Conservation (phyloP, 2,329 filamentous ascomycete species). For the Botrytis fabae region DNA sequence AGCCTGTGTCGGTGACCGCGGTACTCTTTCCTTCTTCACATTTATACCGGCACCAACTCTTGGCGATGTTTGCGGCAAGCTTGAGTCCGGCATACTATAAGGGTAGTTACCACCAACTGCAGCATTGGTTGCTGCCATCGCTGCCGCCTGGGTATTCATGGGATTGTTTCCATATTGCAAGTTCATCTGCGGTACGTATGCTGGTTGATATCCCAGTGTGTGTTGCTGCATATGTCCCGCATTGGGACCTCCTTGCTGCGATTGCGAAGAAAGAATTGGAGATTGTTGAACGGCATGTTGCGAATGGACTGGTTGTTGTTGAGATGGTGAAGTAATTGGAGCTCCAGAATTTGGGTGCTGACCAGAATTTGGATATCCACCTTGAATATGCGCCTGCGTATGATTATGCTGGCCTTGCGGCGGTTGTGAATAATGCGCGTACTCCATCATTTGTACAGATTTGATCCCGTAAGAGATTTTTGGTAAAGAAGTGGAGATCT, state of each 20-base stretch:
- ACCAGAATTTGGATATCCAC: slow-evolving; percentile 62
- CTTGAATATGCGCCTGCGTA: slow-evolving; percentile 55
- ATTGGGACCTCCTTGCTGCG: slow-evolving; percentile 66
- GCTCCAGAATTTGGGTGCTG: slow-evolving; percentile 51
- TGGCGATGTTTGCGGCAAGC: slow-evolving; percentile 70
- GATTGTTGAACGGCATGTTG: slow-evolving; percentile 65
- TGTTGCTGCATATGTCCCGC: slow-evolving; percentile 60
- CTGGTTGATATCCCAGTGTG: slow-evolving; percentile 78
- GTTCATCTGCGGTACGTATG: slow-evolving; percentile 70
- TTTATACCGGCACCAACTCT: slow-evolving; percentile 62
- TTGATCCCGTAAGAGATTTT: slow-evolving; percentile 33
- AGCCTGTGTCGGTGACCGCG: slow-evolving; percentile 68
- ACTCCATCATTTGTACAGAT: slow-evolving; percentile 63
- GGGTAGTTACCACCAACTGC: slow-evolving; percentile 81
- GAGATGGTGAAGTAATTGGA: slow-evolving; percentile 70
- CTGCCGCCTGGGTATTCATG: slow-evolving; percentile 72
- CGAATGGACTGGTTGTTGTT: slow-evolving; percentile 61
- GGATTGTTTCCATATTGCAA: slow-evolving; percentile 84
- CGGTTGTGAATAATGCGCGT: slow-evolving; percentile 70
- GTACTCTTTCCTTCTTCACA: slow-evolving; percentile 72
- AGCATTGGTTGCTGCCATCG: slow-evolving; percentile 88
- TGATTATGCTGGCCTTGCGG: slow-evolving; percentile 60
- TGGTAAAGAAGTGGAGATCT: slow-evolving; percentile 23
- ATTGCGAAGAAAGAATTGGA: slow-evolving; percentile 77
- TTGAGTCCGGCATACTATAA: slow-evolving; percentile 70